These are phyloP conservation scores for Rhodosporidiobolus odoratus DNA, from an alignment of 768 basidiomycete species.

Conservation along the genomic window DNA sequence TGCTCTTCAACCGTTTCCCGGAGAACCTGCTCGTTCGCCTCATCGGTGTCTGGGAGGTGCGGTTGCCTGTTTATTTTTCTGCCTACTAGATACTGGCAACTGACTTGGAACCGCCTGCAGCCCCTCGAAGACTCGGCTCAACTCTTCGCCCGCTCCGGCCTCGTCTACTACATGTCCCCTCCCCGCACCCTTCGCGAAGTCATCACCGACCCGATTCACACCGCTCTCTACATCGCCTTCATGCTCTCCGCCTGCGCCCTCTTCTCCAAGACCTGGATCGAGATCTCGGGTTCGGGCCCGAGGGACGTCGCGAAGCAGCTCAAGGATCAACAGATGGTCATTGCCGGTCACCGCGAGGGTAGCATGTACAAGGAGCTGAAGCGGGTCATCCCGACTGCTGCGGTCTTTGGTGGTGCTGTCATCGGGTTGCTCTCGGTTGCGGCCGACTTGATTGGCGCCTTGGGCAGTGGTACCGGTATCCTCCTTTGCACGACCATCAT, in stretches of 20 bases:
- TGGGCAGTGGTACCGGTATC: conserved; percentile 75
- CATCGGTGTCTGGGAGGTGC: conserved; percentile 96
- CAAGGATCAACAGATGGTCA: conserved; percentile 94
- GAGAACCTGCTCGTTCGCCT: conserved; percentile 80
- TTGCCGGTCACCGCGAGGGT: conserved; percentile 80
- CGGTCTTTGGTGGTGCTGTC: conserved; percentile 94
- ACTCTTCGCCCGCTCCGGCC: conserved; percentile 78
- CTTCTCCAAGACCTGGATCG: conserved; percentile 99
- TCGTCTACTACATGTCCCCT: conserved; percentile 96
- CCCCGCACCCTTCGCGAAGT: conserved; percentile 88
- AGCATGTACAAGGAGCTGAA: conserved; percentile 99
- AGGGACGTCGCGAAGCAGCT: conserved; percentile 95
- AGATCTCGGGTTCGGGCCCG: conserved; percentile 92
- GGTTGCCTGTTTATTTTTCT: conserved; percentile 39
- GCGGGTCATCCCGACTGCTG: conserved; percentile 93
- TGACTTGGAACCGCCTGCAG: conserved; percentile 48
- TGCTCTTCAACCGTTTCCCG: conserved; percentile 88
- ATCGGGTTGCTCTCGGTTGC: conserved; percentile 83
- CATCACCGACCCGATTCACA: conserved; percentile 89
- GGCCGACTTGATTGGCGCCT: conserved; percentile 91
- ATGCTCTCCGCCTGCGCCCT: conserved; percentile 90
- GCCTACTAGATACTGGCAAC: not conserved
- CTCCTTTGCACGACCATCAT: conserved; percentile 47
- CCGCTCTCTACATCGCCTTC: conserved; percentile 80
- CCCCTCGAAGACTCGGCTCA: conserved; percentile 91